Evolutionary conservation across 192 early-diverging fungal genomes (phyloP).

Genomic region (Gamsiella multidivaricata): DNA sequence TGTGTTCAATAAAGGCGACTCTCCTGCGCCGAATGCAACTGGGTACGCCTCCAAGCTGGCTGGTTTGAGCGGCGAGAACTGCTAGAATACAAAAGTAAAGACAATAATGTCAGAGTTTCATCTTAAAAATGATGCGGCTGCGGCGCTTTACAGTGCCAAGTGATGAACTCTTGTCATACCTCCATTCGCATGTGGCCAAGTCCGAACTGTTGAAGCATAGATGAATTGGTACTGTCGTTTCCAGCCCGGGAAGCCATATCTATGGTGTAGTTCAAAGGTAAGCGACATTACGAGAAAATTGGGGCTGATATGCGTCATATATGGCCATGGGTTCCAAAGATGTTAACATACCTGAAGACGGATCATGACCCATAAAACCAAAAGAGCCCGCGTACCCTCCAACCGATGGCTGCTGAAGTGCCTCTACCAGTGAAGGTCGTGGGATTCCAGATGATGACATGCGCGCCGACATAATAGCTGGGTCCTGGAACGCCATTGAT

Average conservation of each 20-base stretch:
- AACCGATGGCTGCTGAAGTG: conserved; percentile 19
- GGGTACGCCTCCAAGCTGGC: conserved; percentile 35
- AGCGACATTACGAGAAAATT: not conserved
- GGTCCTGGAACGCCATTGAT: conserved; percentile 65
- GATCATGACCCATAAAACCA: conserved; percentile 18
- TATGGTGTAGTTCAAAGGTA: no score
- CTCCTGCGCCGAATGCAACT: conserved; percentile 32
- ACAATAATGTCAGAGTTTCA: not conserved
- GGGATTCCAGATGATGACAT: conserved; percentile 32
- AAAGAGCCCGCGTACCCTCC: conserved; percentile 1
- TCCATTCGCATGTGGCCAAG: conserved; percentile 36
- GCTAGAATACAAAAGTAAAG: not conserved
- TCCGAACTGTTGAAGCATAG: conserved; percentile 32
- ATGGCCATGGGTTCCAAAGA: no score
- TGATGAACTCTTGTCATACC: conserved; percentile 7
- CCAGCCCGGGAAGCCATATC: not conserved
- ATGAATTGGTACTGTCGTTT: conserved; percentile 1
- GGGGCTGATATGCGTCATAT: no score
- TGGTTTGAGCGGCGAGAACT: conserved; percentile 36
- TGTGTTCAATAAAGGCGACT: conserved; percentile 44
- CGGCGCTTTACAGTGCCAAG: no score
- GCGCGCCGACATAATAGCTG: conserved; percentile 69
- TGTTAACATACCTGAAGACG: conserved; percentile 14
- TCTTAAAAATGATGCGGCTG: no score
- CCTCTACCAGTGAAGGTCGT: conserved; percentile 33